Evolutionary conservation across 2,329 filamentous ascomycete genomes (phyloP), one percentile per base, ranked within the genome.

Genomic region (Fusarium sp.): DNA sequence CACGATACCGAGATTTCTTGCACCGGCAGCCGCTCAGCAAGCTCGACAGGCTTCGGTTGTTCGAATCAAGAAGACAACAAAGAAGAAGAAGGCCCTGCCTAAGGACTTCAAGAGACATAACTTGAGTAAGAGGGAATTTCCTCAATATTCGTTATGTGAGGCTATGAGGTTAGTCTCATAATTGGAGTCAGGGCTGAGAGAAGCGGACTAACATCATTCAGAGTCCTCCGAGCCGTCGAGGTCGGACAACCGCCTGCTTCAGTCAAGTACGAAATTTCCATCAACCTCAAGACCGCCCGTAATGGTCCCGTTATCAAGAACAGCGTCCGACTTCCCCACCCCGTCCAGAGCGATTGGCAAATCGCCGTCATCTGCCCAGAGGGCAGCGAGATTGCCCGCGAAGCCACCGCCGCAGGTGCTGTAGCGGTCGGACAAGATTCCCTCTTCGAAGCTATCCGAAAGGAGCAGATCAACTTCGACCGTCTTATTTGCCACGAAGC

Each of bases 331-430:
- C 89, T 99, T 18, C 96, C 96, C 1, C 91, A 96, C 79, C 91
- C 94, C 6, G 92, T 98, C 69, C 92, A 93, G 78, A 96, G 92
- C 66, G 93, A 97, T 78, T 85, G 94, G 50, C 90, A 90, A 66
- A 94, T 99, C 74, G 96, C 91, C 76, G 96, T 98, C 56, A 92
- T 99, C 71, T 95, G 91, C 77, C 89, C 92, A n/a, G 91, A 95
- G 55, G 90, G 89, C 69, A 94, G 91, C 67, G 86, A 88, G 65
- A 85, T 89, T 49, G 93, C 90, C 51, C 85, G 87, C 69, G 90
- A 93, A 50, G 96, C 96, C 5, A 85, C 85, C 33, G 85, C 87
- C 11, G 91, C 91, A 1, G 96, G 96, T 53, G 96, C 96, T 17
- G 85, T 90, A 2, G 83, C 95, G 6, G 93, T 94, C 2, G 96